These are phyloP conservation scores for Aspergillus sp. DNA, from an alignment of 2,329 filamentous ascomycete genomes.

Conservation along the genomic window DNA sequence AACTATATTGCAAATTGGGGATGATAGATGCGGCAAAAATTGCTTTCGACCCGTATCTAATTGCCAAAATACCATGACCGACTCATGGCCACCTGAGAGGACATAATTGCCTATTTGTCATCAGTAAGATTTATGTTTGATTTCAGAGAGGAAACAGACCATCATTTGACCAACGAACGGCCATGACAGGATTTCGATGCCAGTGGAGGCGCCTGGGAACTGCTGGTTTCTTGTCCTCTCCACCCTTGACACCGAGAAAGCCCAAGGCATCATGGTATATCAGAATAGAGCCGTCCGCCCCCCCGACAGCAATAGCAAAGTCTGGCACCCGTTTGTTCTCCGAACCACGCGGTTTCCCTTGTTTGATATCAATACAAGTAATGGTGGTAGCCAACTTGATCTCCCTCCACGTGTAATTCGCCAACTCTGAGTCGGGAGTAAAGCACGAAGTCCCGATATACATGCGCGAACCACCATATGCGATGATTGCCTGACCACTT, in stretches of 20 bases:
- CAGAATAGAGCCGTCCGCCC: slow-evolving; percentile 72
- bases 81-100: slow-evolving; percentile 88
- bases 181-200: slow-evolving; percentile 81
- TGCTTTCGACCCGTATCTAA: slow-evolving; percentile 80
- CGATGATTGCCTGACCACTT: slow-evolving; percentile 37
- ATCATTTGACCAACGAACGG: slow-evolving; percentile 89
- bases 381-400: slow-evolving; percentile 61
- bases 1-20: slow-evolving; percentile 78
- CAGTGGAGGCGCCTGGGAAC: slow-evolving; percentile 75
- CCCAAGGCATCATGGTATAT: slow-evolving; percentile 74
- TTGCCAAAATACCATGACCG: slow-evolving; percentile 89
- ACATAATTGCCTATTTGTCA: slow-evolving; percentile 75
- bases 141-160: slow-evolving; percentile 52
- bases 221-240: slow-evolving; percentile 43
- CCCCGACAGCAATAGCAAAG: slow-evolving; percentile 77
- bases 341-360: slow-evolving; percentile 4
- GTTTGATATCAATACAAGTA: slow-evolving; percentile 57
- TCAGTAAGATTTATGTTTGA: slow-evolving; percentile 19
- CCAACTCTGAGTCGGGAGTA: slow-evolving; percentile 36
- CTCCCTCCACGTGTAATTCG: slow-evolving; percentile 56
- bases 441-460: slow-evolving; percentile 58
- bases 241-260: slow-evolving; percentile 52
- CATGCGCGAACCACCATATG: slow-evolving; percentile 47
- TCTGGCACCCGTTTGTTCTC: slow-evolving; percentile 31
- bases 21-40: slow-evolving; percentile 85